A percentile compares a stretch with the other conserved stretches of the same genome.
Evolutionary conservation across 768 basidiomycete genomes (phyloP).

Genomic region (Cystobasidium ongulense): DNA sequence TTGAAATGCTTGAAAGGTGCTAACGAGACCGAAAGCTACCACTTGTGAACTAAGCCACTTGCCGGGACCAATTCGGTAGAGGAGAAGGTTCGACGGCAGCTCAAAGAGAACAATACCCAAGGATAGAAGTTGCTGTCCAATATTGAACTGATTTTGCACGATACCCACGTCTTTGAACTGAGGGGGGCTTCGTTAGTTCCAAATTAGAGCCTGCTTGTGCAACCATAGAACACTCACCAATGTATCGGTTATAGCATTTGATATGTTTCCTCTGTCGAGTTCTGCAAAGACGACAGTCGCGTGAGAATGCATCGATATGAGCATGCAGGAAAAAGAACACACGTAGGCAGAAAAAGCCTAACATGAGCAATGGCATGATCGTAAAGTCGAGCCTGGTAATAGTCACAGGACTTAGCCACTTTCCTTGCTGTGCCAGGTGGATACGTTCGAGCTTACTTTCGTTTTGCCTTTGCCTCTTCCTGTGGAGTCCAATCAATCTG

Average conservation of each 20-base stretch:
- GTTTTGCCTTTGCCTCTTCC: slow-evolving; percentile 20
- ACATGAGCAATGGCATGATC: slow-evolving; percentile 41
- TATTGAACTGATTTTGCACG: slow-evolving; percentile 35
- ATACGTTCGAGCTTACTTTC: slow-evolving; percentile 13
- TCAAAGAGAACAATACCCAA: slow-evolving; percentile 44
- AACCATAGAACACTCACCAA: neutral
- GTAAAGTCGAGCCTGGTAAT: slow-evolving; percentile 40
- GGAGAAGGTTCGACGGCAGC: slow-evolving; percentile 41
- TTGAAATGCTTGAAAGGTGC: slow-evolving; percentile 42
- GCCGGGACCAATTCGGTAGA: slow-evolving; percentile 36
- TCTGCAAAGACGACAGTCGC: neutral
- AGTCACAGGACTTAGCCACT: neutral
- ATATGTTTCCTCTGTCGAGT: slow-evolving; percentile 42
- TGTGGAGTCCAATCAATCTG: slow-evolving; percentile 11
- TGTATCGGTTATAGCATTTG: slow-evolving; percentile 42
- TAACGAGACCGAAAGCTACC: slow-evolving; percentile 41
- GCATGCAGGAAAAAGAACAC: no score
- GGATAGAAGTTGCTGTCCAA: slow-evolving; percentile 42
- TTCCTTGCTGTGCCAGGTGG: no score
- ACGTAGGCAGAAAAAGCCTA: slow-evolving; percentile 43
- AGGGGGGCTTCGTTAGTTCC: slow-evolving; percentile 18
- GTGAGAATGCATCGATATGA: no score
- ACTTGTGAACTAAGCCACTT: slow-evolving; percentile 42
- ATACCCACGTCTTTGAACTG: slow-evolving; percentile 36
- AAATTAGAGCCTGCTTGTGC: neutral